phyloP scores from a whole-genome alignment of 441 rosid species.

The Gossypium schwendimanii region DNA sequence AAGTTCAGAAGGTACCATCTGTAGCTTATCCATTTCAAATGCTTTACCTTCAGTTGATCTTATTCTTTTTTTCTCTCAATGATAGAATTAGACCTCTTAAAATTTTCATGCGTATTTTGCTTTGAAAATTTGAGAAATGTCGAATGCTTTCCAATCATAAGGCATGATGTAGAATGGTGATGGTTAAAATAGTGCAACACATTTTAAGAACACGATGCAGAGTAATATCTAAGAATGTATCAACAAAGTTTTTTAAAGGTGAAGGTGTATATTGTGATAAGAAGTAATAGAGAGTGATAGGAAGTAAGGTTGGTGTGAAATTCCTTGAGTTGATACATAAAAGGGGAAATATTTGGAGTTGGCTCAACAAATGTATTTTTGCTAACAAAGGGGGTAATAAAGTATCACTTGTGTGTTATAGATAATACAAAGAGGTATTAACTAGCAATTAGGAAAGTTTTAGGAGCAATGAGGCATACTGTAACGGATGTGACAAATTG shows the following conservation, averaged over 20 bases:
- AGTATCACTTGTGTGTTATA: background rate
- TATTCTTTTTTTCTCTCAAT: background rate
- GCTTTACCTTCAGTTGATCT: constrained; percentile 5
- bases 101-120: background rate
- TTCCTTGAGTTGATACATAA: background rate
- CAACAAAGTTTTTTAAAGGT: background rate
- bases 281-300: background rate
- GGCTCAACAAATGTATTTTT: background rate
- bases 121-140: background rate
- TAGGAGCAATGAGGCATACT: background rate
- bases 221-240: background rate
- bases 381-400: background rate
- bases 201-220: background rate
- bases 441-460: background rate
- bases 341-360: background rate
- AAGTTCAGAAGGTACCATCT: constrained; percentile 13
- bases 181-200: background rate
- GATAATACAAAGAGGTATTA: background rate
- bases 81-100: background rate
- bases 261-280: background rate
- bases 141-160: background rate
- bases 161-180: background rate
- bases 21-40: constrained; percentile 2
- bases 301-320: background rate
- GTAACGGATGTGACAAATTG: background rate